Base-by-base conservation (phyloP, 768 basidiomycete genomes). In the Psilocybe sp. region DNA sequence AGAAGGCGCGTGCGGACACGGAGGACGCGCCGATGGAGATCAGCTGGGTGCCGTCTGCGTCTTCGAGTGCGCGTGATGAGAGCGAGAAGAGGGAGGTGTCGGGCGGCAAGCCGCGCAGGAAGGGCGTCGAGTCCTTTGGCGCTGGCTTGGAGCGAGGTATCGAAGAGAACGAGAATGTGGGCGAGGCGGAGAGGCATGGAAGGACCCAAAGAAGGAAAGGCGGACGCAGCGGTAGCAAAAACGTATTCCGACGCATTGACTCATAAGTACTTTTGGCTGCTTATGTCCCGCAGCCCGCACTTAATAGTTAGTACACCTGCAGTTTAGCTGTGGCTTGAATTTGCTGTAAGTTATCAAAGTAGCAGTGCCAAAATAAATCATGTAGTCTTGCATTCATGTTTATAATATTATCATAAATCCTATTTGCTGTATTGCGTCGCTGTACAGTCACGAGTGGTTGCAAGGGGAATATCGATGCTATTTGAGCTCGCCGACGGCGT, bases 211-310 rank as follows among this genome's bases (percentile, higher is more conserved):
- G 91, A 59, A 72, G 95, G 65, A 81, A 82, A 60, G 89, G 84
- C 8, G 77, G 87, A 45, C 77, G 96, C 45, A 97, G 92, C 63
- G 96, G 94, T 28, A 92, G 90, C 65, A 92, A 84, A 72, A 98
- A 95, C 67, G 81, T 79, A 1, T 90, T 92, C 65, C 72, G 82
- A 54, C 63, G 64, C 44, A 67, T 72, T 58, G 53, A 53, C 40
- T 18, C 31, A 11, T 51, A 51, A 28, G 5, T 5, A 15, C 15
- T 11, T 44, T 19, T 34, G 32, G 5, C 35, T 44, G 7, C 12
- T 44, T n/a, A 33, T 33, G 43, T 31, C 18, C 36, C 44, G 1
- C 2, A 19, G n/a, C 6, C 9, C 9, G n/a, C 41, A 42, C 14
- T 19, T 13, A 14, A 15, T 5, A 23, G 18, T 15, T 42, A 15